These are phyloP conservation scores for Paracoccidioides brasiliensis DNA, from an alignment of 2,329 filamentous ascomycete species.

Conservation along the genomic window DNA sequence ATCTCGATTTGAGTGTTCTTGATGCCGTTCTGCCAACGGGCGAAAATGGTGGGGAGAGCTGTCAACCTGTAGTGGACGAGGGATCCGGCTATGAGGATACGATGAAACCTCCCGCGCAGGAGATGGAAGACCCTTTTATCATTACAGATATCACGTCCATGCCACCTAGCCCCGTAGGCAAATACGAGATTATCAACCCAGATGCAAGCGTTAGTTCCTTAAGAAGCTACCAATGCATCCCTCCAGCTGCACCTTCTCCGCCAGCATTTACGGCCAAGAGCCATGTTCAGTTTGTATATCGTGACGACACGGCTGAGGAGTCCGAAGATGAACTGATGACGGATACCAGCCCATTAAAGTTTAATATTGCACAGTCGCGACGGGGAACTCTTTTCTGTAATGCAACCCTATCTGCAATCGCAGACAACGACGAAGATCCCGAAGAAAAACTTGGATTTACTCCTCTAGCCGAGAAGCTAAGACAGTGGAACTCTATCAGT, in stretches of 20 bases:
- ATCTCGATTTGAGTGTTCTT: slow-evolving; percentile 16
- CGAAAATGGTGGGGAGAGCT: not conserved
- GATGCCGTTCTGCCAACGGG: slow-evolving; percentile 12
- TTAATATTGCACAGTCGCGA: not conserved
- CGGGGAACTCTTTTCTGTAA: slow-evolving; percentile 10
- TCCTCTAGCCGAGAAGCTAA: slow-evolving; percentile 48
- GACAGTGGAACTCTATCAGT: slow-evolving; percentile 50
- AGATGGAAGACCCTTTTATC: slow-evolving; percentile 9
- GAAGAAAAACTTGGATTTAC: slow-evolving; percentile 43
- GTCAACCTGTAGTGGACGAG: not conserved
- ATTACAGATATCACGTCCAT: slow-evolving; percentile 6
- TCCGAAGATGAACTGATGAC: slow-evolving; percentile 20
- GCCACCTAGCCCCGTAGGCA: slow-evolving; percentile 9
- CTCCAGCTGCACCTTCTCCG: slow-evolving; percentile 15
- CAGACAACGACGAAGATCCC: not conserved
- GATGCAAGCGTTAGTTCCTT: slow-evolving; percentile 10
- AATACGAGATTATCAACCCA: slow-evolving; percentile 12
- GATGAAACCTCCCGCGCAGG: not conserved
- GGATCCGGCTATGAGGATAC: not conserved
- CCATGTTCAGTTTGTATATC: slow-evolving; percentile 9
- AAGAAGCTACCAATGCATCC: slow-evolving; percentile 7
- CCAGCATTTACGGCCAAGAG: slow-evolving; percentile 7
- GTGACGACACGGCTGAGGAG: slow-evolving; percentile 12
- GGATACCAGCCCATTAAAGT: slow-evolving; percentile 9
- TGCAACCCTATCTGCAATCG: not conserved